Conservation (phyloP, 23 red algal genomes). For the Cyanidioschyzon merolae region DNA sequence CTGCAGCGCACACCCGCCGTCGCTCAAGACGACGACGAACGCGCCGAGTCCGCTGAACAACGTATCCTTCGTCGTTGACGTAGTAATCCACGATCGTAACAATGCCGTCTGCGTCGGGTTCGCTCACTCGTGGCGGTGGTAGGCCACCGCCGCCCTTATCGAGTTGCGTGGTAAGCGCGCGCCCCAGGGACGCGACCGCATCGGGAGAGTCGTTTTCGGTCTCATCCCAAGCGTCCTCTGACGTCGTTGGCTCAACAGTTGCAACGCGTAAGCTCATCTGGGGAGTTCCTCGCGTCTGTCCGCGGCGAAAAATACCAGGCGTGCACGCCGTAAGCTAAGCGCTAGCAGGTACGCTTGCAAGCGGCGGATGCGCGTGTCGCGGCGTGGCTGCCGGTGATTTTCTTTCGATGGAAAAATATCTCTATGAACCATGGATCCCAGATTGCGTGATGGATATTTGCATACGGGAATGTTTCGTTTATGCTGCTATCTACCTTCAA, state of each 20-base stretch:
- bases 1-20: constrained; percentile 52
- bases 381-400: too few relatives aligned
- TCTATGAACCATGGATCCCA: too few relatives aligned
- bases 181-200: not conserved
- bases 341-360: too few relatives aligned
- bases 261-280: not conserved
- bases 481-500: too few relatives aligned
- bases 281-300: too few relatives aligned
- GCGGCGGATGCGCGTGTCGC: too few relatives aligned
- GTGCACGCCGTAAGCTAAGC: too few relatives aligned
- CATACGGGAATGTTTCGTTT: too few relatives aligned
- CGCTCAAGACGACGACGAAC: constrained; percentile 40
- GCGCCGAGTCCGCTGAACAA: constrained; percentile 43
- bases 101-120: constrained; percentile 51
- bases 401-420: too few relatives aligned
- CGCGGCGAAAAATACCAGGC: too few relatives aligned
- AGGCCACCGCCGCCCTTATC: constrained; percentile 2
- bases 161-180: not conserved
- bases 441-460: too few relatives aligned
- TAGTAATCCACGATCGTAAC: constrained; percentile 82
- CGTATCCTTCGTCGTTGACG: constrained; percentile 64
- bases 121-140: constrained; percentile 65
- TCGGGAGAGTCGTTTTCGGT: not conserved
- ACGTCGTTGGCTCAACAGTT: not conserved
- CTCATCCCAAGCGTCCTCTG: not conserved